Conservation (phyloP, 1,284 basidiomycete genomes). For the Microbotryum scabiosae region DNA sequence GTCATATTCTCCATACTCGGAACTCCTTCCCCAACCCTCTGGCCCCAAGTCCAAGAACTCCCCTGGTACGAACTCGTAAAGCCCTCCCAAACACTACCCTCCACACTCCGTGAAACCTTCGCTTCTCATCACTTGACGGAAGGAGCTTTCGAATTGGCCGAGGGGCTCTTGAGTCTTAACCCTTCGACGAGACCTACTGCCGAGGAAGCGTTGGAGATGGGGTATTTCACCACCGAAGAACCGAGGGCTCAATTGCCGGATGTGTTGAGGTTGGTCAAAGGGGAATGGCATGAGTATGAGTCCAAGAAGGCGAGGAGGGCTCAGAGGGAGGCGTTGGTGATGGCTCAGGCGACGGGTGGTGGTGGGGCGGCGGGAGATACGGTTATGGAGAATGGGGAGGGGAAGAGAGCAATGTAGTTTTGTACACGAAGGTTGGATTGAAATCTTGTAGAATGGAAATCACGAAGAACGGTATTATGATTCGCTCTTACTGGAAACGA, state of each 20-base stretch:
- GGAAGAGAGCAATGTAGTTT: too few species aligned
- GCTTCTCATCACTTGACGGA: slow-evolving; percentile 26
- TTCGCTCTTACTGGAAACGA: too few species aligned
- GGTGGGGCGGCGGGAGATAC: too few species aligned
- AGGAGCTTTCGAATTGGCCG: slow-evolving; percentile 66
- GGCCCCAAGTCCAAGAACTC: slow-evolving; percentile 71
- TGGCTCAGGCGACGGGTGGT: too few species aligned
- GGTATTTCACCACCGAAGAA: slow-evolving; percentile 74
- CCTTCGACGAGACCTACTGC: slow-evolving; percentile 71
- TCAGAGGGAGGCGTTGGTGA: slow-evolving; percentile 10
- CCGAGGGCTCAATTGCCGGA: slow-evolving; percentile 65
- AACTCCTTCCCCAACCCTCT: slow-evolving; percentile 70
- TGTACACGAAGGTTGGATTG: too few species aligned
- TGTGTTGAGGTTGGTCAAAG: slow-evolving; percentile 72
- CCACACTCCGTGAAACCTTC: slow-evolving; percentile 68
- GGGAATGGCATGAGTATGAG: slow-evolving; percentile 92
- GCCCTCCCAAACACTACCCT: slow-evolving; percentile 62
- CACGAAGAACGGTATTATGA: too few species aligned
- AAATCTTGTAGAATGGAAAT: too few species aligned
- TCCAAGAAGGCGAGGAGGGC: slow-evolving; percentile 57
- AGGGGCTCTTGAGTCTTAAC: slow-evolving; percentile 72
- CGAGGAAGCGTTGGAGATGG: slow-evolving; percentile 62
- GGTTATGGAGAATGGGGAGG: too few species aligned
- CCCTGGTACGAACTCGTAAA: slow-evolving; percentile 99
- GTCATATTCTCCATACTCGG: slow-evolving; percentile 85